Evolutionary conservation across 2,329 filamentous ascomycete species (phyloP).

Genomic region (Chaetomiaceae sp.): DNA sequence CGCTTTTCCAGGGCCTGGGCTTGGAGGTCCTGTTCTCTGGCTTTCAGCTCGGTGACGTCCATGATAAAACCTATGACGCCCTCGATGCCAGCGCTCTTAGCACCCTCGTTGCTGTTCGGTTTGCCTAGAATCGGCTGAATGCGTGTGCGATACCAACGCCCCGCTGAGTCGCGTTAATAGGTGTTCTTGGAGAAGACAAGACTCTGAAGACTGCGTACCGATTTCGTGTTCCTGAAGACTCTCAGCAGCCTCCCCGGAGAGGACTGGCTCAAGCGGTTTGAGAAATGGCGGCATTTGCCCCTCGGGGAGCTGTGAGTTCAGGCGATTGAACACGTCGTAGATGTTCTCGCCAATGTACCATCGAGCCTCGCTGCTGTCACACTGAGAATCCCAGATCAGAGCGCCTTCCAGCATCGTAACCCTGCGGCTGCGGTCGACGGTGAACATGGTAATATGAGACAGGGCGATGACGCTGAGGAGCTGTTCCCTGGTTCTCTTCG

Average conservation of each 20-base stretch:
- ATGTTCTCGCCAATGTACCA: conserved; percentile 56
- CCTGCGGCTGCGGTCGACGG: conserved; percentile 55
- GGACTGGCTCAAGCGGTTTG: conserved; percentile 40
- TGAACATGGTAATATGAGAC: conserved; percentile 69
- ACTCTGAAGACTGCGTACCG: conserved; percentile 27
- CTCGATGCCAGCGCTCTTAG: conserved; percentile 49
- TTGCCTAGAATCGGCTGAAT: conserved; percentile 60
- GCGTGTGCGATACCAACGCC: conserved; percentile 64
- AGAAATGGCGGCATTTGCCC: conserved; percentile 45
- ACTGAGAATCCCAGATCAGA: conserved; percentile 44
- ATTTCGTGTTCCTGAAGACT: not conserved
- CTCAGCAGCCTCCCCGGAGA: not conserved
- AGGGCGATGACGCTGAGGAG: conserved; percentile 68
- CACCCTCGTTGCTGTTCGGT: conserved; percentile 45
- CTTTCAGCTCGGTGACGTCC: conserved; percentile 68
- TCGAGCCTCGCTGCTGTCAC: conserved; percentile 38
- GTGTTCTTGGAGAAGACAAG: not conserved
- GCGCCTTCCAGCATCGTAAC: conserved; percentile 67
- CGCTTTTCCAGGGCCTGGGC: conserved; percentile 63
- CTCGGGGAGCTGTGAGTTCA: conserved; percentile 38
- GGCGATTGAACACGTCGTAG: conserved; percentile 55
- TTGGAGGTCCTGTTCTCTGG: conserved; percentile 56
- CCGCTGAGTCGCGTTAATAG: conserved; percentile 33
- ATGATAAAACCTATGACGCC: conserved; percentile 74
- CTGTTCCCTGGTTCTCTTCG: conserved; percentile 62